Percentiles rank a stretch among this genome's conserved stretches.
Evolutionary conservation across 768 basidiomycete species (phyloP).

Genomic region (Amanita rimosa): DNA sequence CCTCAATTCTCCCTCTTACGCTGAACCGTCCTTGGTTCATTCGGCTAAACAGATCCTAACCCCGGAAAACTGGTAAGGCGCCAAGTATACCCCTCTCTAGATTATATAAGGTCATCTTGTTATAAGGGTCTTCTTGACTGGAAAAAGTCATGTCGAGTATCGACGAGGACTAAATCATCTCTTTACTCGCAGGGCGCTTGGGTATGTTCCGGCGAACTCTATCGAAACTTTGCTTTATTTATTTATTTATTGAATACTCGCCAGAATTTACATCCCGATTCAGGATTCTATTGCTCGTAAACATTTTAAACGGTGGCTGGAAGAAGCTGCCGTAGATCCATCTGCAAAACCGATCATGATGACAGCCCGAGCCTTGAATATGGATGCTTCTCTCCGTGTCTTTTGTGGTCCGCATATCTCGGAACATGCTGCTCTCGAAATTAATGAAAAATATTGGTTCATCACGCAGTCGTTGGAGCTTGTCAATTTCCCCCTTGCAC

Average conservation of each 20-base stretch:
- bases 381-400: slow-evolving; percentile 93
- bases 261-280: slow-evolving; percentile 64
- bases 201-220: slow-evolving; percentile 35
- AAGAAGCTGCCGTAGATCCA: slow-evolving; percentile 34
- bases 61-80: slow-evolving; percentile 72
- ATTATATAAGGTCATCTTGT: slow-evolving; percentile 6
- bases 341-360: slow-evolving; percentile 67
- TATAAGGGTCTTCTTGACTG: slow-evolving; percentile 90
- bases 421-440: slow-evolving; percentile 64
- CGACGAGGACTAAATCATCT: slow-evolving; percentile 82
- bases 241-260: background rate
- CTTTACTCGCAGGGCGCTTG: slow-evolving; percentile 90
- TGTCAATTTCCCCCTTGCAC: slow-evolving; percentile 93
- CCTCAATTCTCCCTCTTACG: slow-evolving; percentile 83
- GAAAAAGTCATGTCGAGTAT: slow-evolving; percentile 89
- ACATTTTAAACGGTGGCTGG: slow-evolving; percentile 68
- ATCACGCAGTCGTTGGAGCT: slow-evolving; percentile 94
- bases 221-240: background rate
- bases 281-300: slow-evolving; percentile 78
- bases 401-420: slow-evolving; percentile 92
- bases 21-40: slow-evolving; percentile 91
- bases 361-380: slow-evolving; percentile 88
- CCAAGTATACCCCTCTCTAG: background rate
- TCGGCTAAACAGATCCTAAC: slow-evolving; percentile 82
- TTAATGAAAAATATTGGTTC: slow-evolving; percentile 90